phyloP scores from a whole-genome alignment of 1,284 basidiomycete species.

The Lentinula novae-zelandiae region DNA sequence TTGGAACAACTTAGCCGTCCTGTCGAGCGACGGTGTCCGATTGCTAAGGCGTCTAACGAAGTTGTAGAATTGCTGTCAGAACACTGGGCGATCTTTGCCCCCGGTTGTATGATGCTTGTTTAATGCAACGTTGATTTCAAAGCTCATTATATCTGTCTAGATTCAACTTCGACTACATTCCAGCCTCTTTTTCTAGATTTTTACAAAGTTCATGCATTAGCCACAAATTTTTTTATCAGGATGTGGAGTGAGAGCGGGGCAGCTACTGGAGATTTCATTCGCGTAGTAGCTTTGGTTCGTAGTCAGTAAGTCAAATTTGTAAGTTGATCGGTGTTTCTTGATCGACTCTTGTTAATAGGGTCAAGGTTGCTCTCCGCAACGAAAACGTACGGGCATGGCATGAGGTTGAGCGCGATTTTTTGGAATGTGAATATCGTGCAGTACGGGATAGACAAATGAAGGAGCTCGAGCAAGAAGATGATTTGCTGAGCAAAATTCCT shows the following conservation, averaged over 20 bases:
- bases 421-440: slow-evolving; percentile 81
- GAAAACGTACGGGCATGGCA: slow-evolving; percentile 83
- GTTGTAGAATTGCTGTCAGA: slow-evolving; percentile 86
- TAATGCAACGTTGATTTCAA: slow-evolving; percentile 1
- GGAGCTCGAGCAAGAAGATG: slow-evolving; percentile 89
- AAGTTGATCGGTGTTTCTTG: background rate
- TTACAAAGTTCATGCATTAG: slow-evolving; percentile 77
- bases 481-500: slow-evolving; percentile 80
- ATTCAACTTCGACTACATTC: slow-evolving; percentile 80
- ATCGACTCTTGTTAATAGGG: slow-evolving; percentile 35
- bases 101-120: slow-evolving; percentile 48
- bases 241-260: slow-evolving; percentile 97
- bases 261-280: slow-evolving; percentile 73
- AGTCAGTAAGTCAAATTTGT: slow-evolving; percentile 69
- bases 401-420: slow-evolving; percentile 82
- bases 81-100: slow-evolving; percentile 80
- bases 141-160: slow-evolving; percentile 29
- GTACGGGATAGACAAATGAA: slow-evolving; percentile 93
- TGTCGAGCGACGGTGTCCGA: slow-evolving; percentile 76
- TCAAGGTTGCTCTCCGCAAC: slow-evolving; percentile 72
- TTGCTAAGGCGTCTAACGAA: slow-evolving; percentile 84
- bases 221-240: slow-evolving; percentile 85
- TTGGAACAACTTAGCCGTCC: slow-evolving; percentile 84
- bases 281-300: slow-evolving; percentile 78
- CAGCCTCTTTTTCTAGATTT: slow-evolving; percentile 91